Conservation (phyloP, 495 filamentous ascomycete species). For the Neurospora sp. region DNA sequence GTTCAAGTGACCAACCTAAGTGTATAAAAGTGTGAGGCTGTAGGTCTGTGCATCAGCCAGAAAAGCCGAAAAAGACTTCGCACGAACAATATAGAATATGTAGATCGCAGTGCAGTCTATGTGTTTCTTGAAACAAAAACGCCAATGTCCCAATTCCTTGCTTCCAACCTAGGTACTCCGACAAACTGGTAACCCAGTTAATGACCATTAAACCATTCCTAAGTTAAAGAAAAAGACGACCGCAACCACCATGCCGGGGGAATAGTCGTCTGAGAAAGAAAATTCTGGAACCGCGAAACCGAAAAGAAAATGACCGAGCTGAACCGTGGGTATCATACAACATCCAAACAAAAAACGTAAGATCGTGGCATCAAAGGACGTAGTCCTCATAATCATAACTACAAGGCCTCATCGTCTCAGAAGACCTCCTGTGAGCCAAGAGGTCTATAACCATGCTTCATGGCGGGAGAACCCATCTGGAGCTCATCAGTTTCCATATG, state of each 20-base stretch:
- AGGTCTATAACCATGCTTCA: neutral
- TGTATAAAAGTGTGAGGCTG: neutral
- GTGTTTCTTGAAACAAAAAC: neutral
- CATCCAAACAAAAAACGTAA: neutral
- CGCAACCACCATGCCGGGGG: neutral
- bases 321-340: neutral
- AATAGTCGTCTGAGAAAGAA: neutral
- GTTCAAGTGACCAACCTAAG: neutral
- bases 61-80: neutral
- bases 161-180: neutral
- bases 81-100: neutral
- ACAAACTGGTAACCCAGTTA: neutral
- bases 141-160: neutral
- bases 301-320: neutral
- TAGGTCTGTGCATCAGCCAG: neutral
- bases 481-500: constrained; percentile 3
- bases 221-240: neutral
- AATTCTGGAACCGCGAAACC: neutral
- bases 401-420: neutral
- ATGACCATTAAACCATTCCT: neutral
- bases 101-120: neutral
- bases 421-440: constrained; percentile 2
- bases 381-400: neutral
- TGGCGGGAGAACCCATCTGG: neutral
- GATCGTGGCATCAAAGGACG: neutral